Evolutionary conservation across 192 early-diverging fungal species (phyloP), one percentile per base, ranked within the genome.

Genomic region (Coemansia asiatica): DNA sequence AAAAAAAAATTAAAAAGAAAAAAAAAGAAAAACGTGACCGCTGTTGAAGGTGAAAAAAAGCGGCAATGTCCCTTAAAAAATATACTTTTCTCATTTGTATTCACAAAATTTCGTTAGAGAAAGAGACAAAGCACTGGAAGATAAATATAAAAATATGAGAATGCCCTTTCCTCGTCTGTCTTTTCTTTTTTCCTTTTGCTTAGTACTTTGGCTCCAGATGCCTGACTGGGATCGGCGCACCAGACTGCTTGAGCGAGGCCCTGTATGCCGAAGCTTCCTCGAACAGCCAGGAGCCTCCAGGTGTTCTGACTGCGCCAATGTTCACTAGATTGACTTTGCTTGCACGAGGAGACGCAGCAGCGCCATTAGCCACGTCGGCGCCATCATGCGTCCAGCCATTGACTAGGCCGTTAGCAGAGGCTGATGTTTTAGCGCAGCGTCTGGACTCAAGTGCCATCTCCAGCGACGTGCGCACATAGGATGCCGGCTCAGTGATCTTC

Each of bases 391-490:
- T 61, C 28, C 48, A 27, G 31, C 70, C 53, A 40, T 64, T 61
- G 53, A 40, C 55, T 8, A 50, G 5, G 46, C 55, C 55, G 26
- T 60, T 61, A 10, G 64, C 29, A 28, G 26, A 22, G 9, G 13
- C 49, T 53, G 33, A 16, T n/a, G 53, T 26, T 15, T 25, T 27
- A 38, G 55, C 55, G 40, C 8, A 23, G 35, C 31, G 31, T 47
- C 36, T 31, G 5, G 26, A 9, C 22, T 66, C 61, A 19, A 68
- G 40, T 6, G 63, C 78, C 78, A 74, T 74, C n/a, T 50, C 60
- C 58, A 80, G 60, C 9, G 77, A 71, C 25, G 68, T 71, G 35
- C 69, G 78, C 66, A 80, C 78, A 60, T 80, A 66, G 38, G 78
- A 80, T 9, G 61, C 61, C 7, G 61, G 54, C 61, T 68, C 59